phyloP scores from a whole-genome alignment of 2,329 filamentous ascomycete genomes.

The Rosellinia necatrix region DNA sequence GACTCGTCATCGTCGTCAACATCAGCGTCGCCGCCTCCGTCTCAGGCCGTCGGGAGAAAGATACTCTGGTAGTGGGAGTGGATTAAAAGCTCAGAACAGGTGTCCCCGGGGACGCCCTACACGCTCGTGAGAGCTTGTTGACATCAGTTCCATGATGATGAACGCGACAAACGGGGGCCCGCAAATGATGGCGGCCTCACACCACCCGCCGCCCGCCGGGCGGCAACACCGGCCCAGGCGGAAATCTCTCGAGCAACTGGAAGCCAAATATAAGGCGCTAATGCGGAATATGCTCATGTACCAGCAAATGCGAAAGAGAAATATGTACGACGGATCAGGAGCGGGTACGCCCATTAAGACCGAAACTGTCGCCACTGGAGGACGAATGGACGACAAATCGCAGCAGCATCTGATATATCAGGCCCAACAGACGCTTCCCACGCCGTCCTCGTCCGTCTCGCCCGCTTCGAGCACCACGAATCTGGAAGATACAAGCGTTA shows the following conservation, averaged over 20 bases:
- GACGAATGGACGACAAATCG: conserved; percentile 15
- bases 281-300: conserved; percentile 34
- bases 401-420: conserved; percentile 24
- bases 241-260: conserved; percentile 30
- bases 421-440: conserved; percentile 22
- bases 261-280: conserved; percentile 34
- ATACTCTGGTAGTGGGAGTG: conserved; percentile 9
- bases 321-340: conserved; percentile 6
- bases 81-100: not conserved
- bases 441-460: conserved; percentile 23
- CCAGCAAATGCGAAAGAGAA: conserved; percentile 27
- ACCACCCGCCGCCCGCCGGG: conserved; percentile 20
- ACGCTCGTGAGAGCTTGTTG: not conserved
- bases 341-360: conserved; percentile 9
- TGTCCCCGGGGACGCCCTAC: not conserved
- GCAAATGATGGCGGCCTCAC: conserved; percentile 15
- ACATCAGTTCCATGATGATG: conserved; percentile 10
- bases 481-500: conserved; percentile 5
- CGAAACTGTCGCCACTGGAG: conserved; percentile 10
- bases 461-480: conserved; percentile 20
- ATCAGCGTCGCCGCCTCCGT: conserved; percentile 8
- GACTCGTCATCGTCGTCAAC: conserved; percentile 13
- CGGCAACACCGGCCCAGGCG: conserved; percentile 25
- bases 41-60: conserved; percentile 1
- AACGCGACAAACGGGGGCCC: conserved; percentile 9